Percentiles rank a stretch among this genome's conserved stretches.
These are phyloP conservation scores for Mucor racemosus DNA, from an alignment of 371 early-diverging fungal species.

Conservation along the genomic window DNA sequence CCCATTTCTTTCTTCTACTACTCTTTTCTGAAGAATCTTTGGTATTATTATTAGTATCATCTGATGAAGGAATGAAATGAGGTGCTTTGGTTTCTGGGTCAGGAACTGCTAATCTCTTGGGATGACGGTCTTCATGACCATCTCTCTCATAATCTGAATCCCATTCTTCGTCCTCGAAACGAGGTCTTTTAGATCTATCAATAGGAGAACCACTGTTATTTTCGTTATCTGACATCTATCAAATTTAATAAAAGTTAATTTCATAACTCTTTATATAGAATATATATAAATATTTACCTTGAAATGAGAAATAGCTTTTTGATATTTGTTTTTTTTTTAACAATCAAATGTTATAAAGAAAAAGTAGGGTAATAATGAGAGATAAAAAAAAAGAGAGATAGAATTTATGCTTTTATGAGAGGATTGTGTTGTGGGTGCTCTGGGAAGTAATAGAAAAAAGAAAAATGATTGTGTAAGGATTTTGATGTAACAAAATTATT, in stretches of 20 bases:
- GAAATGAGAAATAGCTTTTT: not conserved
- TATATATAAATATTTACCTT: not conserved
- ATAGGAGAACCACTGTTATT: conserved; percentile 37
- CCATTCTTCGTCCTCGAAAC: conserved; percentile 48
- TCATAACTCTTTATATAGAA: not conserved
- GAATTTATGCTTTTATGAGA: conserved; percentile 4
- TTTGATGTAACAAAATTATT: not conserved
- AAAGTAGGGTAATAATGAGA: conserved; percentile 7
- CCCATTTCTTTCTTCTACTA: conserved; percentile 18
- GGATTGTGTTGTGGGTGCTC: conserved; percentile 6
- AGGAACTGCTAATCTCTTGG: conserved; percentile 51
- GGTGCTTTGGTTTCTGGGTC: conserved; percentile 58
- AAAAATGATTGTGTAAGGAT: conserved; percentile 9
- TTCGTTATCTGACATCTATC: conserved; percentile 35
- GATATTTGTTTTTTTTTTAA: not conserved
- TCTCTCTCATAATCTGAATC: conserved; percentile 44
- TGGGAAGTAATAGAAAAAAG: not conserved
- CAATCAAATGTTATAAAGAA: not conserved
- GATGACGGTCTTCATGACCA: conserved; percentile 49
- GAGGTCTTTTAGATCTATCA: conserved; percentile 54
- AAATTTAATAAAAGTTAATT: not conserved
- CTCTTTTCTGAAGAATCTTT: conserved; percentile 22
- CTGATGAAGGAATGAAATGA: conserved; percentile 42
- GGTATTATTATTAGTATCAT: conserved; percentile 23
- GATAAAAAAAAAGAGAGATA: not conserved